Evolutionary conservation across 176 grass and related monocot species (phyloP), one percentile per base, ranked within the genome.

Genomic region (Elaeis guineensis): DNA sequence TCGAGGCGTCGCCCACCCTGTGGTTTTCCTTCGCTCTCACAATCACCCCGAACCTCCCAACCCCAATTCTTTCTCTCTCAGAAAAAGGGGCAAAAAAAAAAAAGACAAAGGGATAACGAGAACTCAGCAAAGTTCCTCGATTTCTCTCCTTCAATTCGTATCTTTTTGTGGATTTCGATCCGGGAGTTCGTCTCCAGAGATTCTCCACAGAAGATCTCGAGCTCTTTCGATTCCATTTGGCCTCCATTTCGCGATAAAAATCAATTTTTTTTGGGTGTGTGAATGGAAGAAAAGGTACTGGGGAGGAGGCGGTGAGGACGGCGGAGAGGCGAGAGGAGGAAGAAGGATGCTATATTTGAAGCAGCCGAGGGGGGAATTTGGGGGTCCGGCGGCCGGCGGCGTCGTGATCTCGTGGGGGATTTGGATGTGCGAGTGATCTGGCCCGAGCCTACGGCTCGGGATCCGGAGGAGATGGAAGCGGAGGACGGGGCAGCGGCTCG

Each of bases 311-410:
- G 28, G 17, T 21, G 65, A 25, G n/a, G 28, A 28, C 17, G 44
- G 25, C 53, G 70, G 18, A 25, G 25, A 68, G 54, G 17, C 61
- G 30, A 20, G 57, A 56, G 77, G 70, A 61, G 70, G 69, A 28
- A 58, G 29, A 72, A 54, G 67, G 73, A 86, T 85, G 76, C 79
- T 85, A 64, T 89, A 86, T 73, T 78, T 89, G 72, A 89, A 82
- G 83, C 83, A 86, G 58, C 74, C 82, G 63, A 51, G 70, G 19
- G 73, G 73, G 62, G 73, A 62, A 78, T 89, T 62, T 89, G 70
- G 77, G 72, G 70, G 72, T 80, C 67, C 18, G 65, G 52, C 28
- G 26, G 52, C n/a, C 17, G 32, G 65, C 20, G 17, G 52, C 17
- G 3, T 16, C 58, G 60, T n/a, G 69, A 66, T 72, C 59, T 69